Base-by-base conservation (phyloP, 306 rosid genomes). In the Cercis canadensis region DNA sequence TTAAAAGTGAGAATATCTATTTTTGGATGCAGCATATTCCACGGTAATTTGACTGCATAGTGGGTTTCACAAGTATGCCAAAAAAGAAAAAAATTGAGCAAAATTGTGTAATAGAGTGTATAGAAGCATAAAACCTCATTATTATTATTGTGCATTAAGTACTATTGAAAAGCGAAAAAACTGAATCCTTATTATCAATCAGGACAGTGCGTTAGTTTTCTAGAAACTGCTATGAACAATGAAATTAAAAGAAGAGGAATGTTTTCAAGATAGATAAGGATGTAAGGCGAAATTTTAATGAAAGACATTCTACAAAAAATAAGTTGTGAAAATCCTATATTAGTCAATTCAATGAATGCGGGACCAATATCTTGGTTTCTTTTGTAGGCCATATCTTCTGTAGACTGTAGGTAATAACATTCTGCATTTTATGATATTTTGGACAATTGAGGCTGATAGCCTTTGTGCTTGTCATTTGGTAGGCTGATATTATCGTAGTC, bases 401-500 rank as follows among this genome's bases (percentile, higher is more conserved):
- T 57, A 11, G 19, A 16, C 29, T 24, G 29, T 24, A 24, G 29
- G 3, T 24, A 24, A 24, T 24, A 24, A 24, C 4, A 5, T 49
- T 32, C 54, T 5, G 3, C 43, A 41, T 33, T 61, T 45, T 59
- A 56, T 36, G 58, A 21, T 18, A 16, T 37, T 36, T 1, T 63
- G 3, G 12, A 40, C 11, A 14, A 40, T 49, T 10, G 62, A 57
- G 73, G 80, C 74, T 87, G 76, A 85, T 69, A 4, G 69, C 79
- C 56, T 78, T 67, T 56, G 40, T 43, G 34, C 63, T 33, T 75
- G 13, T 62, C 47, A 18, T 75, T 72, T 81, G 68, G 67, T 65
- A 88, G 96, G 98, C 96, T 77, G 98, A 90, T 81, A 62, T 92
- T 80, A 80, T 90, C 67, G 91, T 89, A 16, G 67, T 92, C 73